Base-by-base conservation (phyloP, 2,329 filamentous ascomycete species). In the Lachnellula hyalina region DNA sequence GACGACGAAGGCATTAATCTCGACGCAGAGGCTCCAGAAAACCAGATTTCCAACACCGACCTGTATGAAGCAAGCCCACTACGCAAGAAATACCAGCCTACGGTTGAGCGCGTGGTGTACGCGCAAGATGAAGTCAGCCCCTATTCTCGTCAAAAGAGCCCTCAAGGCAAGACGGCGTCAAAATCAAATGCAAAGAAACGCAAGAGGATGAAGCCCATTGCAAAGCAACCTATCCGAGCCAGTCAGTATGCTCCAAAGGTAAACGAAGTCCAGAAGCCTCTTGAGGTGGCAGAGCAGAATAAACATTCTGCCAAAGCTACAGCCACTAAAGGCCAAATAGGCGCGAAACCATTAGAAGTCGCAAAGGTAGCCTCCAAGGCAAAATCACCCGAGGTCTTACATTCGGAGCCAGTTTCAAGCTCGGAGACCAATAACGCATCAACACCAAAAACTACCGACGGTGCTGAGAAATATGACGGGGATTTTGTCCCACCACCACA, bases 31-130 rank as follows among this genome's bases (percentile, higher is more conserved):
- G 38, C 38, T 11, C 21, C 23, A 34, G 17, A 28, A 36, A 17
- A 32, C 4, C 40, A n/a, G 5, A 5, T 3, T 9, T 12, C n/a
- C 6, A 34, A 52, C 14, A 42, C 52, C n/a, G 44, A 51, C 23
- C n/a, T 51, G 2, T 48, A 55, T 36, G 17, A 47, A 36, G 44
- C 49, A 19, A 34, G 19, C 28, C 48, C 53, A 49, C 34, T 3
- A 7, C 34, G 23, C 19, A 21, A 34, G 21, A 34, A 15, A 40
- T 40, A 23, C 12, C 14, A 52, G 14, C 23, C 32, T 25, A 19
- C 50, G 7, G 11, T 12, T 32, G 15, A n/a, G 34, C 23, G 14
- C 17, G 28, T 4, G n/a, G n/a, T 28, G 17, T n/a, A 50, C 35
- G 38, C 23, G 8, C 21, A 50, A 17, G 38, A 17, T 15, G 15